phyloP scores from a whole-genome alignment of 208 protist species.

The Leishmania turanica region DNA sequence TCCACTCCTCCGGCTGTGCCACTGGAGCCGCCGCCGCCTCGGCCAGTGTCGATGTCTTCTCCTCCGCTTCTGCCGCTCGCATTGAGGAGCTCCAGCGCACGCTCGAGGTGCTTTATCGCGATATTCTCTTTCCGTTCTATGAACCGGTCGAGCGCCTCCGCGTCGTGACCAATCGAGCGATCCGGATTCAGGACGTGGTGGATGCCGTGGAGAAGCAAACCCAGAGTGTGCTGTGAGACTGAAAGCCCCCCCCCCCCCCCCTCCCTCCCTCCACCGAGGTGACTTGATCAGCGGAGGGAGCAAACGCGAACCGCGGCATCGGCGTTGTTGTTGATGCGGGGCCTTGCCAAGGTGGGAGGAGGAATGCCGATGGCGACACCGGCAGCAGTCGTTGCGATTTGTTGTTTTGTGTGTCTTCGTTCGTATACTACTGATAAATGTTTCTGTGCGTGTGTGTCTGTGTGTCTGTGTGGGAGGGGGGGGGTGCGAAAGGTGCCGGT shows the following conservation, averaged over 20 bases:
- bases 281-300: background rate
- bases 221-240: background rate
- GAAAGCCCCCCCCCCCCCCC: background rate
- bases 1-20: background rate
- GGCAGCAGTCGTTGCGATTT: no score
- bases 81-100: conserved; percentile 62
- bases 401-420: background rate
- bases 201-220: conserved; percentile 36
- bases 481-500: background rate
- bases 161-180: conserved; percentile 69
- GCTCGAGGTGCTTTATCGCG: conserved; percentile 61
- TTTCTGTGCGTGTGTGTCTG: background rate
- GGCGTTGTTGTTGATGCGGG: background rate
- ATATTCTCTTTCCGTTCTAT: conserved; percentile 80
- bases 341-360: background rate
- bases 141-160: conserved; percentile 78
- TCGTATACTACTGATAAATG: background rate
- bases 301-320: background rate
- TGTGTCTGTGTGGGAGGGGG: background rate
- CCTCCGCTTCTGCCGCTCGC: conserved; percentile 41
- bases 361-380: no score
- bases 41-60: conserved; percentile 12
- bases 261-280: background rate
- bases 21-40: background rate
- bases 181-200: conserved; percentile 66